Percentiles rank a stretch among this genome's conserved stretches.
Evolutionary conservation across 306 rosid species (phyloP).

Genomic region (Cercis canadensis): DNA sequence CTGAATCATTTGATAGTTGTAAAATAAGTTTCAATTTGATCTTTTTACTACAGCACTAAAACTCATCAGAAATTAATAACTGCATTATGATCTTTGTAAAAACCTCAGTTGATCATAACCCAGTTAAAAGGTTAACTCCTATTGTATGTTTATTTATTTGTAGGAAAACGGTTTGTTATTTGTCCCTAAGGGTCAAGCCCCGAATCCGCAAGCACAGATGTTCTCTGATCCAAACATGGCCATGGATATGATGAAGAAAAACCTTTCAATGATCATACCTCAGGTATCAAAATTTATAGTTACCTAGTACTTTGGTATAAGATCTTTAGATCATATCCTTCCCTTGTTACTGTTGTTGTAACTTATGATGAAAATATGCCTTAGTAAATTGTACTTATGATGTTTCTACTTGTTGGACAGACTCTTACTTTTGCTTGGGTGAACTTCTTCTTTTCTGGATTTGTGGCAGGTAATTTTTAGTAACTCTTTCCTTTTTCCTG

Average conservation of each 20-base stretch:
- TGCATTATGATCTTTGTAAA: slow-evolving; percentile 9
- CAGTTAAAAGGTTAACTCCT: slow-evolving; percentile 29
- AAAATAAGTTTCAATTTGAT: slow-evolving; percentile 18
- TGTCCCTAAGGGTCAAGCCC: slow-evolving; percentile 93
- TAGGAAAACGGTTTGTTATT: slow-evolving; percentile 89
- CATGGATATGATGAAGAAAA: slow-evolving; percentile 99
- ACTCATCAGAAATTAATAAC: slow-evolving; percentile 21
- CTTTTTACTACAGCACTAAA: not conserved
- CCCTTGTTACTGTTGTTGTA: not conserved
- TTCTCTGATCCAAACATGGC: slow-evolving; percentile 99
- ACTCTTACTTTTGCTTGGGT: slow-evolving; percentile 99
- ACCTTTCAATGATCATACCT: slow-evolving; percentile 96
- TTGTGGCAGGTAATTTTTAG: slow-evolving; percentile 82
- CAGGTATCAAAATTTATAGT: slow-evolving; percentile 61
- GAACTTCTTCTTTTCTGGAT: slow-evolving; percentile 98
- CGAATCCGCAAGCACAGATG: slow-evolving; percentile 96
- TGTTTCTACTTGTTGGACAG: slow-evolving; percentile 56
- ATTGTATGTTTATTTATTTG: slow-evolving; percentile 18
- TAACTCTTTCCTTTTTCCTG: slow-evolving; percentile 6
- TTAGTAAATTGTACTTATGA: slow-evolving; percentile 21
- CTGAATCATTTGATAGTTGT: not conserved
- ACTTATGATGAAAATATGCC: slow-evolving; percentile 16
- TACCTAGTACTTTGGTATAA: not conserved
- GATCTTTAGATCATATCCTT: slow-evolving; percentile 26
- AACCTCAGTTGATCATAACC: slow-evolving; percentile 13